Conservation (phyloP, 2,329 filamentous ascomycete species). For the Tympanopsis confertula region DNA sequence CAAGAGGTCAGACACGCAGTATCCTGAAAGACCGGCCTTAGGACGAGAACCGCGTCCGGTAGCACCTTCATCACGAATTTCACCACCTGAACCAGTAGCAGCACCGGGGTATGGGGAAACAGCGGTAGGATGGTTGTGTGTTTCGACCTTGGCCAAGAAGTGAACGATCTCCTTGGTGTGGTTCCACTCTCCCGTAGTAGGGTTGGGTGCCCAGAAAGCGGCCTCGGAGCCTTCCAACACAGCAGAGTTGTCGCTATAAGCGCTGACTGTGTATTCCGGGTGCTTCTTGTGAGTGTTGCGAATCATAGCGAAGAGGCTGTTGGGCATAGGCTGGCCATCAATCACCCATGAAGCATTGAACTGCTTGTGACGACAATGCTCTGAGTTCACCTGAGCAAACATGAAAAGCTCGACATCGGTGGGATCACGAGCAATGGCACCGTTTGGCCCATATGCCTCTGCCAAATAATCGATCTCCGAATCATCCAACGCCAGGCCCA, state of each 20-base stretch:
- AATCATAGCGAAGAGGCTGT: slow-evolving; percentile 91
- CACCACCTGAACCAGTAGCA: slow-evolving; percentile 87
- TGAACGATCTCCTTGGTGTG: slow-evolving; percentile 78
- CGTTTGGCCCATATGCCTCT: slow-evolving; percentile 53
- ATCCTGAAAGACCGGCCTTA: slow-evolving; percentile 83
- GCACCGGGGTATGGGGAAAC: slow-evolving; percentile 89
- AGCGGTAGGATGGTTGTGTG: slow-evolving; percentile 92
- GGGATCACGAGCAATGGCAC: slow-evolving; percentile 23
- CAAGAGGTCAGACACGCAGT: slow-evolving; percentile 86
- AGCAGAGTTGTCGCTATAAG: slow-evolving; percentile 97
- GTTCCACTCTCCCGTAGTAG: slow-evolving; percentile 76
- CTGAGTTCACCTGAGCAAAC: slow-evolving; percentile 95
- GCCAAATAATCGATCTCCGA: slow-evolving; percentile 90
- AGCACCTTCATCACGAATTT: slow-evolving; percentile 89
- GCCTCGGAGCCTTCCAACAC: slow-evolving; percentile 66
- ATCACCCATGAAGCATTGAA: slow-evolving; percentile 97
- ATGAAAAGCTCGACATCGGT: slow-evolving; percentile 96
- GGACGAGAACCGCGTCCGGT: slow-evolving; percentile 86
- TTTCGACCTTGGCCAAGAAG: slow-evolving; percentile 88
- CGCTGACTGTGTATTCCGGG: slow-evolving; percentile 76
- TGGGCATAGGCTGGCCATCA: slow-evolving; percentile 67
- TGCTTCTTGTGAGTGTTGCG: slow-evolving; percentile 80
- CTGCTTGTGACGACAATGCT: slow-evolving; percentile 64
- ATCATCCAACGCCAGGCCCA: slow-evolving; percentile 76
- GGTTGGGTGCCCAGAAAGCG: slow-evolving; percentile 78